Evolutionary conservation across 108 stramenopile genomes (phyloP).

Genomic region (Discostella stelligeroides): DNA sequence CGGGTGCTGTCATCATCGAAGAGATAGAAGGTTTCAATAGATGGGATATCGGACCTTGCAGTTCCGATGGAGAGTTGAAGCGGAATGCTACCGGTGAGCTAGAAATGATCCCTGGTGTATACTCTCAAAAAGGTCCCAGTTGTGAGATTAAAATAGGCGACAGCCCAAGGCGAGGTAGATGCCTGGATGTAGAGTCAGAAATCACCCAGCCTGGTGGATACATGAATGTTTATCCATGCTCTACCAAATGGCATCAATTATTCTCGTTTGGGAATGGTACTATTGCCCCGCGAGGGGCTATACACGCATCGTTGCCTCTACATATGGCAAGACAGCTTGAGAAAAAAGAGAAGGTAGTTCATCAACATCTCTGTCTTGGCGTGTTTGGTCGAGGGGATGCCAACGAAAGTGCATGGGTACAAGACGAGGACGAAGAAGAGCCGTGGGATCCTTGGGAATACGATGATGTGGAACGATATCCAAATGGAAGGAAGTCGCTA

Average conservation of each 20-base stretch:
- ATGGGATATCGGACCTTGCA: slow-evolving; percentile 88
- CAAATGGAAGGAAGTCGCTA: slow-evolving; percentile 45
- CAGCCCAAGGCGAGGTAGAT: slow-evolving; percentile 74
- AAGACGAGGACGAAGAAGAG: slow-evolving; percentile 42
- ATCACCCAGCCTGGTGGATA: slow-evolving; percentile 68
- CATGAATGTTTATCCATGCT: slow-evolving; percentile 78
- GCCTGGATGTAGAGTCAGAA: slow-evolving; percentile 75
- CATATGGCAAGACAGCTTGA: slow-evolving; percentile 51
- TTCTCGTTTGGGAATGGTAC: slow-evolving; percentile 84
- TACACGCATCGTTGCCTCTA: slow-evolving; percentile 70
- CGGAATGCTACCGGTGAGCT: slow-evolving; percentile 65
- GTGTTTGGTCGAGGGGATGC: slow-evolving; percentile 66
- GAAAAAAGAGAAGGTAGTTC: slow-evolving; percentile 52
- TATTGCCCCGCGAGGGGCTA: slow-evolving; percentile 57
- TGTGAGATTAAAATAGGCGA: slow-evolving; percentile 79
- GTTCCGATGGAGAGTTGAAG: slow-evolving; percentile 74
- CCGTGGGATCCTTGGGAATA: slow-evolving; percentile 43
- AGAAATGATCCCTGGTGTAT: slow-evolving; percentile 65
- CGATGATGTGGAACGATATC: slow-evolving; percentile 41
- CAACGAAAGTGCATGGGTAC: slow-evolving; percentile 71
- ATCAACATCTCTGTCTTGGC: slow-evolving; percentile 69
- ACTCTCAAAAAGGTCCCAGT: slow-evolving; percentile 72
- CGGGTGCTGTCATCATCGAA: slow-evolving; percentile 83
- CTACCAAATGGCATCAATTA: slow-evolving; percentile 84
- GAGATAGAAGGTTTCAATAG: slow-evolving; percentile 74